These are phyloP conservation scores for Trypanosoma avium DNA, from an alignment of 208 protist genomes.

Conservation along the genomic window DNA sequence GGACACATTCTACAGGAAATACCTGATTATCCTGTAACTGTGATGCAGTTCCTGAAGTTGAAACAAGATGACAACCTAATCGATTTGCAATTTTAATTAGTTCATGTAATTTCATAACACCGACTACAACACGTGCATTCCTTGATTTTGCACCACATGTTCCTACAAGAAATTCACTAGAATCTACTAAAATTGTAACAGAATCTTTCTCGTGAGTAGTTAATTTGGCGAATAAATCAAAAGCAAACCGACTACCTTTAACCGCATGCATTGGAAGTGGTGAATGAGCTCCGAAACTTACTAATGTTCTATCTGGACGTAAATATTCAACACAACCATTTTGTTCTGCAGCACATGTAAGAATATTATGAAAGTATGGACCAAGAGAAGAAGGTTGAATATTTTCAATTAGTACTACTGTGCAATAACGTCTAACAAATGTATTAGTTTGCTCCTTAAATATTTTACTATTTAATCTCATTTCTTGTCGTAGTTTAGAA, in stretches of 20 bases:
- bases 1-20: constrained; percentile 56
- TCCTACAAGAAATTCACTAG: constrained; percentile 67
- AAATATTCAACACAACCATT: constrained; percentile 57
- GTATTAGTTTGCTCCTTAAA: constrained; percentile 64
- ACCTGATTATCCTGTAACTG: constrained; percentile 41
- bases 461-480: constrained; percentile 64
- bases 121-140: constrained; percentile 29
- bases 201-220: constrained; percentile 31
- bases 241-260: constrained; percentile 60
- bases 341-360: constrained; percentile 21
- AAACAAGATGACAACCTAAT: constrained; percentile 42
- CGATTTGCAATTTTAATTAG: constrained; percentile 14
- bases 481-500: constrained; percentile 29
- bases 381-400: constrained; percentile 15
- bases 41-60: constrained; percentile 48
- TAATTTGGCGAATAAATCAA: constrained; percentile 44
- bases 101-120: constrained; percentile 9
- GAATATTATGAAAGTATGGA: constrained; percentile 9
- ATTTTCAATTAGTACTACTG: constrained; percentile 59
- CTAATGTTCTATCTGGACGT: constrained; percentile 45
- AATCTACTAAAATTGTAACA: constrained; percentile 58
- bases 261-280: constrained; percentile 52
- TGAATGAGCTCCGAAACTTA: constrained; percentile 71
- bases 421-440: constrained; percentile 47
- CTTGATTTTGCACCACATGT: constrained; percentile 36